Evolutionary conservation across 2,329 filamentous ascomycete species (phyloP).

Genomic region (Sarocladium brachiariae): DNA sequence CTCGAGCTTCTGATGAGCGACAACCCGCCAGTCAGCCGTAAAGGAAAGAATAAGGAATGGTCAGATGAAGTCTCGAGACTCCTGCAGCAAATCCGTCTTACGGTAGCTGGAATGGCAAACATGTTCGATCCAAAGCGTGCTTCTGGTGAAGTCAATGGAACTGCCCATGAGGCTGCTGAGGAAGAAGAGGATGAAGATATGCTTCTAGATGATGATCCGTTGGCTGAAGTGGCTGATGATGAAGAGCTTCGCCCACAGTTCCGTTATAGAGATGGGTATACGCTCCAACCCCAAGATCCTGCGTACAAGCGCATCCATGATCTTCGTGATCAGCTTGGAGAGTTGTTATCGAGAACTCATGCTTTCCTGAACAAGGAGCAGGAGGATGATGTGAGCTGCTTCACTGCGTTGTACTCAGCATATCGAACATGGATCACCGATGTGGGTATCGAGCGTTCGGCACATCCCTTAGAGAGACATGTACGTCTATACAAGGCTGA

Average conservation of each 20-base stretch:
- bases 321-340: slow-evolving; percentile 72
- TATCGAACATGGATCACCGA: slow-evolving; percentile 97
- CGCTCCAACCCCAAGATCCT: slow-evolving; percentile 47
- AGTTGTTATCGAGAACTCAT: slow-evolving; percentile 77
- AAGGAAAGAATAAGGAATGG: slow-evolving; percentile 97
- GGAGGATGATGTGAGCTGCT: slow-evolving; percentile 93
- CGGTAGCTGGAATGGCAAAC: slow-evolving; percentile 82
- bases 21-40: slow-evolving; percentile 74
- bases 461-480: slow-evolving; percentile 85
- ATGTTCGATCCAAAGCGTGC: slow-evolving; percentile 78
- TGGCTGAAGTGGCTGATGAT: slow-evolving; percentile 64
- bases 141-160: slow-evolving; percentile 44
- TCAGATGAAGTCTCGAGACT: slow-evolving; percentile 93
- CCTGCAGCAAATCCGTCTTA: slow-evolving; percentile 78
- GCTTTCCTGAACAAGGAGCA: slow-evolving; percentile 74
- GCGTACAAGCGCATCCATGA: slow-evolving; percentile 73
- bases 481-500: slow-evolving; percentile 79
- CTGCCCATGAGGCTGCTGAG: slow-evolving; percentile 45
- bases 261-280: slow-evolving; percentile 81
- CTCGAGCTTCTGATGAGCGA: slow-evolving; percentile 75
- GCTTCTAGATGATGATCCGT: slow-evolving; percentile 42
- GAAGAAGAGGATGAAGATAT: slow-evolving; percentile 40
- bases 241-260: slow-evolving; percentile 82
- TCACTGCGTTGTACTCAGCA: slow-evolving; percentile 84
- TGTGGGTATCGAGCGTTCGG: slow-evolving; percentile 91